These are phyloP conservation scores for Gamarada debralockiae DNA, from an alignment of 495 filamentous ascomycete genomes.

Conservation along the genomic window DNA sequence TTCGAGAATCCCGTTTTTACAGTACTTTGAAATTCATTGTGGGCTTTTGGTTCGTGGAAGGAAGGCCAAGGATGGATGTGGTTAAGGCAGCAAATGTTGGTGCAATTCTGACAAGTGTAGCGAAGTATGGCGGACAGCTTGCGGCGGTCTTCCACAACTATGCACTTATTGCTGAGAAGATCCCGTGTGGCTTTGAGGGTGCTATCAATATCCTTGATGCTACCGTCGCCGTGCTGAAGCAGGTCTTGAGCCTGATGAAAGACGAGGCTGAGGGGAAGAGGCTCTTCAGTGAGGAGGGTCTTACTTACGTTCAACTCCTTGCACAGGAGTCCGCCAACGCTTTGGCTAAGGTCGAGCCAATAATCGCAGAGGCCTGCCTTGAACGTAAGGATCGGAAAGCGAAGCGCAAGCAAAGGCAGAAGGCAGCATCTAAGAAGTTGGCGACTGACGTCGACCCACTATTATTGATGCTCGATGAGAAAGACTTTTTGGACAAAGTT, in stretches of 20 bases:
- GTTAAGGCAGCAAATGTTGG: neutral
- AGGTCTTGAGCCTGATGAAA: conserved; percentile 9
- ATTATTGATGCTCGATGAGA: conserved; percentile 13
- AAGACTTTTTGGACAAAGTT: conserved; percentile 7
- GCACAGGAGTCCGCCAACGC: conserved; percentile 11
- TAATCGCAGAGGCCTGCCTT: conserved; percentile 4
- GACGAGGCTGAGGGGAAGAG: neutral
- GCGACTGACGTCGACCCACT: neutral
- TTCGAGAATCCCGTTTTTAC: too few relatives aligned
- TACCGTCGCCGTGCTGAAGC: conserved; percentile 12
- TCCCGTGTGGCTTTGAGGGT: conserved; percentile 8
- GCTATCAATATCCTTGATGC: conserved; percentile 12
- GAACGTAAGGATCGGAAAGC: conserved; percentile 3
- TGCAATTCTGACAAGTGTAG: neutral
- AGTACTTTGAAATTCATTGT: too few relatives aligned
- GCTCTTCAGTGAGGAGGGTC: conserved; percentile 12
- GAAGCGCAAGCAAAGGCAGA: conserved; percentile 4
- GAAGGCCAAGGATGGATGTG: neutral
- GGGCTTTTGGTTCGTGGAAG: neutral
- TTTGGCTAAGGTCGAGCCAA: conserved; percentile 7
- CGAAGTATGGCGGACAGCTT: conserved; percentile 10
- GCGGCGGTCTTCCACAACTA: conserved; percentile 15
- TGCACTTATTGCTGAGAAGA: neutral
- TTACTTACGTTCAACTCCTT: conserved; percentile 19
- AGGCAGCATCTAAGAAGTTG: neutral